Evolutionary conservation across 805 yeast genomes (phyloP).

Genomic region (Scheffersomyces amazonensis): DNA sequence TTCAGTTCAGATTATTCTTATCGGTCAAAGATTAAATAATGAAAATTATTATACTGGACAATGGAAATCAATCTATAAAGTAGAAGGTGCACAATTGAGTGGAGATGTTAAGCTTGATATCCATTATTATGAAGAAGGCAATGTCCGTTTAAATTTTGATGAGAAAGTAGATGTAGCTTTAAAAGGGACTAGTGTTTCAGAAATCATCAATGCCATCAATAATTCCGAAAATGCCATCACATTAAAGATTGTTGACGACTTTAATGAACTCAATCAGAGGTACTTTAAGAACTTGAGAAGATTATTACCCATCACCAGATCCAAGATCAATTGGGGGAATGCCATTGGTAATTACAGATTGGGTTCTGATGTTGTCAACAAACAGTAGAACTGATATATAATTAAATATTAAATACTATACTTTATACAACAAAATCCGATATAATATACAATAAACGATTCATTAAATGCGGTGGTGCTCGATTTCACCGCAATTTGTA

Average conservation of each 20-base stretch:
- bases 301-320: slow-evolving; percentile 86
- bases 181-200: slow-evolving; percentile 14
- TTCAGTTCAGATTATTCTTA: slow-evolving; percentile 45
- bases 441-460: too few species aligned
- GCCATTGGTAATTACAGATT: slow-evolving; percentile 86
- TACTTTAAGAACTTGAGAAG: slow-evolving; percentile 85
- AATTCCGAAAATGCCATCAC: slow-evolving; percentile 61
- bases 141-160: slow-evolving; percentile 66
- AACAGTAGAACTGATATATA: slow-evolving; percentile 10
- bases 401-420: too few species aligned
- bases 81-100: slow-evolving; percentile 33
- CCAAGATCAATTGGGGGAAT: slow-evolving; percentile 93
- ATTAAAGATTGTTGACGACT: slow-evolving; percentile 55
- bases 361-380: slow-evolving; percentile 70
- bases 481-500: slow-evolving; percentile 28
- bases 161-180: slow-evolving; percentile 27
- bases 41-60: slow-evolving; percentile 85
- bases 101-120: slow-evolving; percentile 70
- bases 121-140: slow-evolving; percentile 96
- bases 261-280: slow-evolving; percentile 71
- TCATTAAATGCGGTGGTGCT: too few species aligned
- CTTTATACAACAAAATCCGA: too few species aligned
- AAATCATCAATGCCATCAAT: slow-evolving; percentile 46
- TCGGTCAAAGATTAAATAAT: slow-evolving; percentile 71
- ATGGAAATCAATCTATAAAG: slow-evolving; percentile 71